Base-by-base conservation (phyloP, 75 land plant genomes). In the Cupressus sempervirens region DNA sequence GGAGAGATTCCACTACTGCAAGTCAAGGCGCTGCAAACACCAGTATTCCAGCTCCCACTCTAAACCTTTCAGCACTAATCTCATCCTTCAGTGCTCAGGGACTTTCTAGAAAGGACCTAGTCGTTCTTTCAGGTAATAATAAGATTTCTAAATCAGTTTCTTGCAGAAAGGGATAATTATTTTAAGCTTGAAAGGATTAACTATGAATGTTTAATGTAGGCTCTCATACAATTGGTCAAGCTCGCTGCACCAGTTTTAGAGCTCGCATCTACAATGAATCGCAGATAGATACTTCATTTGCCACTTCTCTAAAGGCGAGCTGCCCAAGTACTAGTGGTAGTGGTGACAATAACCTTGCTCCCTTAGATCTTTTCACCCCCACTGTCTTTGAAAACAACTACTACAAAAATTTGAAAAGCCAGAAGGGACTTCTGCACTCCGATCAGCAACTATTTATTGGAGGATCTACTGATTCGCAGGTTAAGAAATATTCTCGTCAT, bases 151-250 rank as follows among this genome's bases (percentile, higher is more conserved):
- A 7, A 26, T 1, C 1, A 62, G 67, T 62, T 62, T 62, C 9
- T 23, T 26, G 26, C 8, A 6, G n/a, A 23, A 1, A 26, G 18
- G 23, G 0, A 62, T 26, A 62, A 23, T 62, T 62, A 1, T 62
- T 38, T 62, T 23, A 26, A 62, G 26, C n/a, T 23, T 26, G 7
- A 5, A 62, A 6, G 67, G n/a, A 62, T 26, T 20, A 62, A 26
- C 7, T 9, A 23, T 23, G 7, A 62, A 62, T 62, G n/a, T 7
- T 62, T 62, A 12, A 10, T 72, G 12, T 72, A 29, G 93, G 93
- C 4, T 88, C 85, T 70, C 95, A 93, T 88, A 92, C 92, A 73
- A 80, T 93, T 23, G 93, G 95, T 14, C 65, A 80, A 52, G 86
- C 93, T 0, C 79, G 62, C 9, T 93, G 95, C 83, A 11, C 26